Evolutionary conservation across 805 yeast species (phyloP).

Genomic region (Kazachstania bromeliacearum): DNA sequence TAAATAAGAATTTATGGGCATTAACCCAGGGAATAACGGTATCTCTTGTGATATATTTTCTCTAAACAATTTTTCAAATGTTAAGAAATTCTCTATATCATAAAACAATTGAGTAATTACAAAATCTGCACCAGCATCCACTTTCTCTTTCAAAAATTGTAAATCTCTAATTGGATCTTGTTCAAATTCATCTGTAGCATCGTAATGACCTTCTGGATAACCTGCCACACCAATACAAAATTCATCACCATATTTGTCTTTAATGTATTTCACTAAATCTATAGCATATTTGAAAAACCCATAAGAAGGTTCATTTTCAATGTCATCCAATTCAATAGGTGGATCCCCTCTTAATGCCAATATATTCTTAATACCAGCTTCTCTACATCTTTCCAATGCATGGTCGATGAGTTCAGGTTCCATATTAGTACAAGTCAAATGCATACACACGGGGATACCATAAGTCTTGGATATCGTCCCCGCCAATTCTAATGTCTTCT

Average conservation of each 20-base stretch:
- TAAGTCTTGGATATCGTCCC: constrained; percentile 63
- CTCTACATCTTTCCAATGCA: constrained; percentile 63
- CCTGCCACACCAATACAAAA: constrained; percentile 97
- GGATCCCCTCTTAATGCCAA: constrained; percentile 95
- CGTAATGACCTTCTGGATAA: constrained; percentile 85
- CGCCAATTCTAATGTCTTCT: constrained; percentile 78
- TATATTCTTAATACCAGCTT: constrained; percentile 76
- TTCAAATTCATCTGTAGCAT: constrained; percentile 29
- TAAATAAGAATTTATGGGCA: constrained; percentile 82
- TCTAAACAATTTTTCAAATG: constrained; percentile 49
- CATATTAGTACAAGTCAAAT: constrained; percentile 93
- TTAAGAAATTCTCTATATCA: constrained; percentile 68
- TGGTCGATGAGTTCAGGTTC: constrained; percentile 65
- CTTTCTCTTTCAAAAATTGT: constrained; percentile 72
- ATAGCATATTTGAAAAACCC: constrained; percentile 64
- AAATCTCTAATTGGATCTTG: constrained; percentile 65
- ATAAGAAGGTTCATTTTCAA: constrained; percentile 21
- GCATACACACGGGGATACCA: constrained; percentile 85
- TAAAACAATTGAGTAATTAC: constrained; percentile 86
- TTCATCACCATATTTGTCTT: constrained; percentile 58
- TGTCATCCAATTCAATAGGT: constrained; percentile 49
- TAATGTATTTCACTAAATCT: constrained; percentile 79
- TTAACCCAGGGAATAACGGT: constrained; percentile 74
- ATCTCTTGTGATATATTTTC: constrained; percentile 34
- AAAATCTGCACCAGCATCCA: constrained; percentile 92